phyloP scores from a whole-genome alignment of 495 filamentous ascomycete species.

The Peziza echinospora region DNA sequence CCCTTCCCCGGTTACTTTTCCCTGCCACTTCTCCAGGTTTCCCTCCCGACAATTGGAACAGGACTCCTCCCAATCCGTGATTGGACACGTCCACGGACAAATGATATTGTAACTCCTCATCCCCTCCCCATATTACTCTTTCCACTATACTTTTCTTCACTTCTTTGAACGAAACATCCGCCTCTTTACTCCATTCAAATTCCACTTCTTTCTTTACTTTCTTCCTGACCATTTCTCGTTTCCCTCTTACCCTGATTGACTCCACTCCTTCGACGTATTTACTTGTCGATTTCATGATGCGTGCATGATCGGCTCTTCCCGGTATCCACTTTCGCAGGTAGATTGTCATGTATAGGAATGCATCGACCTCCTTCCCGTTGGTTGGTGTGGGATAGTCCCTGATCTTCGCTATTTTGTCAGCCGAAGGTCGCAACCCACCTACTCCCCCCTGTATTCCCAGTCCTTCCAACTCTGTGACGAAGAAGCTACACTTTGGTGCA shows the following conservation, averaged over 20 bases:
- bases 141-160: background rate
- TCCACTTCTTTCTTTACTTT: background rate
- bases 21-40: background rate
- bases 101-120: background rate
- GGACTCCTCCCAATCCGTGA: background rate
- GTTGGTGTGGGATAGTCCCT: too few relatives aligned
- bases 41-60: background rate
- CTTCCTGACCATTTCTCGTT: too few relatives aligned
- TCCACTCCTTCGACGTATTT: too few relatives aligned
- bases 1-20: background rate
- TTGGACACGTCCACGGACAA: background rate
- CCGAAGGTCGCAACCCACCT: background rate
- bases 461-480: background rate
- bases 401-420: too few relatives aligned
- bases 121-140: background rate
- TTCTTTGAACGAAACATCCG: background rate
- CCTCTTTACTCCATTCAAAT: background rate
- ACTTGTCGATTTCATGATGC: too few relatives aligned
- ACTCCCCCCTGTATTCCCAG: background rate
- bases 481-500: background rate
- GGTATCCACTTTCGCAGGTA: background rate
- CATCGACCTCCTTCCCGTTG: background rate
- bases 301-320: background rate
- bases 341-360: background rate
- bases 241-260: too few relatives aligned